phyloP scores from a whole-genome alignment of 176 grass and related monocot species.

The Tillandsia leiboldiana region DNA sequence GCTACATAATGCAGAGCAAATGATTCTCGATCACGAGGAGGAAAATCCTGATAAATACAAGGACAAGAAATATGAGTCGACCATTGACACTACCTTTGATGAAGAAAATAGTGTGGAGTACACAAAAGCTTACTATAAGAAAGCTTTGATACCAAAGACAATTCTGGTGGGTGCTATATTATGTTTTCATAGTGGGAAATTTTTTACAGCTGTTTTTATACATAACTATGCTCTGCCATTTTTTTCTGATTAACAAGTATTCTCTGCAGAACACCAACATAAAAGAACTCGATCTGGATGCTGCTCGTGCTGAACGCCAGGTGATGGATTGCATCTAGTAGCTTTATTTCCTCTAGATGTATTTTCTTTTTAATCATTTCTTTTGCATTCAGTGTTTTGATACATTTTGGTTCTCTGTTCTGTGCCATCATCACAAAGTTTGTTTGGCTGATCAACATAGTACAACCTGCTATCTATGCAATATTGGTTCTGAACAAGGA shows the following conservation, averaged over 20 bases:
- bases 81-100: slow-evolving; percentile 35
- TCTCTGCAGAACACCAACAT: slow-evolving; percentile 49
- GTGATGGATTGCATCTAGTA: slow-evolving; percentile 18
- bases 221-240: background rate
- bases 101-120: slow-evolving; percentile 77
- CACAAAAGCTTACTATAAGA: slow-evolving; percentile 58
- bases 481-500: background rate
- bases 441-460: too few species aligned
- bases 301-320: slow-evolving; percentile 74
- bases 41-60: slow-evolving; percentile 86
- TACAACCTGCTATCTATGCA: background rate
- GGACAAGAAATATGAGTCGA: slow-evolving; percentile 67
- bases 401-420: background rate
- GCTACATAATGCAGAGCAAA: slow-evolving; percentile 90
- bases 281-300: slow-evolving; percentile 73
- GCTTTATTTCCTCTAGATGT: background rate
- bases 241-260: slow-evolving; percentile 16
- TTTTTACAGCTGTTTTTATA: background rate
- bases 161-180: slow-evolving; percentile 45
- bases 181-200: too few species aligned
- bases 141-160: slow-evolving; percentile 59
- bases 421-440: background rate
- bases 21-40: slow-evolving; percentile 94
- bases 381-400: background rate
- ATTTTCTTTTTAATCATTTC: slow-evolving; percentile 1